phyloP scores from a whole-genome alignment of 1,284 basidiomycete genomes.

The Austroboletus rostrupii region DNA sequence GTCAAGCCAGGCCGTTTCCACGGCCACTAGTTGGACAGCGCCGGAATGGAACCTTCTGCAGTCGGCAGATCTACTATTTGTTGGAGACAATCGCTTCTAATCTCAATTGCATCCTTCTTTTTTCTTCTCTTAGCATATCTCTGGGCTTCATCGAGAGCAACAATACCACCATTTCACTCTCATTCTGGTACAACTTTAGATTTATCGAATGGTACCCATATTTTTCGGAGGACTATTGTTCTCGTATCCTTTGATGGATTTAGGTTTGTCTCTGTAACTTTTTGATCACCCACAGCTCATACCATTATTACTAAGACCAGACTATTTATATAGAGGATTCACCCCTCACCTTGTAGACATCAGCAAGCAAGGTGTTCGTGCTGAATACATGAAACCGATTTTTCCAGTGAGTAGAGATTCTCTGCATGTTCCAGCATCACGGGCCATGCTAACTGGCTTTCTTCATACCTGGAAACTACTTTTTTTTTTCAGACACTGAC shows the following conservation, averaged over 20 bases:
- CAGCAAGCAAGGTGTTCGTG: conserved; percentile 69
- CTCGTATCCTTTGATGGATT: conserved; percentile 84
- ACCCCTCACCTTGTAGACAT: conserved; percentile 75
- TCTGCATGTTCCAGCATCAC: no score
- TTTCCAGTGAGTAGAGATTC: conserved; percentile 62
- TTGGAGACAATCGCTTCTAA: conserved; percentile 6
- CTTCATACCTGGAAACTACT: background rate
- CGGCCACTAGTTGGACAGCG: background rate
- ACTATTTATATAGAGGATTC: conserved; percentile 73
- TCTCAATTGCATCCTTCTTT: conserved; percentile 4
- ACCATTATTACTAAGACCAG: conserved; percentile 41
- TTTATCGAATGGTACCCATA: conserved; percentile 66
- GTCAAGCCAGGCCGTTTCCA: no score
- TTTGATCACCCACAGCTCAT: background rate
- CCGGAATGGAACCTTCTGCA: no score
- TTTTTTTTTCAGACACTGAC: conserved; percentile 61
- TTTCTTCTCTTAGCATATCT: conserved; percentile 10
- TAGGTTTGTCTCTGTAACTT: conserved; percentile 17
- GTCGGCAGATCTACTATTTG: no score
- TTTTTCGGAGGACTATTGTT: conserved; percentile 72
- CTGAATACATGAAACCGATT: conserved; percentile 79
- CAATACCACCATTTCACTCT: background rate
- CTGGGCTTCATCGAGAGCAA: conserved; percentile 1
- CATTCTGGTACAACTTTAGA: background rate
- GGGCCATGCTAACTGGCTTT: no score